Conservation (phyloP, 148 eudicot species). For the Camellia granthamiana region DNA sequence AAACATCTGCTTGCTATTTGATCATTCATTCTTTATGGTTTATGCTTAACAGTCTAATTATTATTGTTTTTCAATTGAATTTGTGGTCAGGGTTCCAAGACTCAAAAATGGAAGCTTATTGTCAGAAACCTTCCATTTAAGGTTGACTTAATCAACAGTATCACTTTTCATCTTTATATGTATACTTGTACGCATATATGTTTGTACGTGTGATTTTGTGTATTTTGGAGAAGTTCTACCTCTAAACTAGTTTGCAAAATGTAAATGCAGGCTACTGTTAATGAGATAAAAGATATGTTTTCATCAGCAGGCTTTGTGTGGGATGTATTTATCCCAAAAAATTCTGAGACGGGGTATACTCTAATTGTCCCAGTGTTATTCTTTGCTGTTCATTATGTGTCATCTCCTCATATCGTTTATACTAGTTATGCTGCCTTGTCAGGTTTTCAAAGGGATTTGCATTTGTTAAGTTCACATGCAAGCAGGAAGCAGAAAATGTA, state of each 20-base stretch:
- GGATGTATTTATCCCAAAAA: slow-evolving; percentile 84
- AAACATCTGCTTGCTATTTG: background rate
- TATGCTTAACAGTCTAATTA: background rate
- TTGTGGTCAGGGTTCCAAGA: slow-evolving; percentile 76
- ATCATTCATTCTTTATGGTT: background rate
- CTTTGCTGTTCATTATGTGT: slow-evolving; percentile 4
- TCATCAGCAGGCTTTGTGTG: slow-evolving; percentile 78
- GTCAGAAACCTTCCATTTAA: slow-evolving; percentile 89
- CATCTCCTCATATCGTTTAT: slow-evolving; percentile 15
- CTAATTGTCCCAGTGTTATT: slow-evolving; percentile 10
- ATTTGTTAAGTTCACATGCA: slow-evolving; percentile 86
- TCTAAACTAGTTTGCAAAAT: slow-evolving; percentile 10
- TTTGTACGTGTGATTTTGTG: slow-evolving; percentile 3
- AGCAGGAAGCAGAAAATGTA: slow-evolving; percentile 93
- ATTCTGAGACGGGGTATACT: slow-evolving; percentile 76
- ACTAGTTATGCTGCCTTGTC: slow-evolving; percentile 24
- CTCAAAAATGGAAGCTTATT: slow-evolving; percentile 93
- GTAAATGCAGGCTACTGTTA: slow-evolving; percentile 52
- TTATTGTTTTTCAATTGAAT: background rate
- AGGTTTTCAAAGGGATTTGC: slow-evolving; percentile 90
- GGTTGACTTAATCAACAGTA: slow-evolving; percentile 36
- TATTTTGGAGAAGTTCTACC: background rate
- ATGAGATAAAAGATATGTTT: slow-evolving; percentile 70
- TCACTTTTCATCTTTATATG: background rate
- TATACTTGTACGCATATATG: background rate